Evolutionary conservation across 2,329 filamentous ascomycete genomes (phyloP).

Genomic region (Aspergillus novofumigatus): DNA sequence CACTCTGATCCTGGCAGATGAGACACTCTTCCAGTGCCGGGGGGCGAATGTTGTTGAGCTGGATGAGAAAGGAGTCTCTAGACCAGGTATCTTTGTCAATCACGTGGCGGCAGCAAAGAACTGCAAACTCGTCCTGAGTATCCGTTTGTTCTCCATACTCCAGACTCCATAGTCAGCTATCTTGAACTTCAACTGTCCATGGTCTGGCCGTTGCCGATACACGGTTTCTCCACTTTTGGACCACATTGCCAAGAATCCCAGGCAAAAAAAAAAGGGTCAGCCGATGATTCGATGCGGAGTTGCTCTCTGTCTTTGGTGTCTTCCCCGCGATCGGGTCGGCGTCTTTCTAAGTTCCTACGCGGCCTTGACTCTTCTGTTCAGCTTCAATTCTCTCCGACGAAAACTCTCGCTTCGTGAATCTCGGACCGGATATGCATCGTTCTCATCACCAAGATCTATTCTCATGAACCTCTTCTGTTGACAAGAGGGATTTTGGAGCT

Average conservation of each 20-base stretch:
- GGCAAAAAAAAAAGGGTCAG: background rate
- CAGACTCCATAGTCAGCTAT: no score
- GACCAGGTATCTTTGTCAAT: no score
- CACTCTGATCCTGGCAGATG: no score
- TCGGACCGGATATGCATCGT: background rate
- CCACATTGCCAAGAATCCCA: background rate
- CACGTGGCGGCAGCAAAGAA: no score
- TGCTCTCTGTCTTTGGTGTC: background rate
- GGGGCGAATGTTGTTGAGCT: no score
- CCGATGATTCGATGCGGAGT: slow-evolving; percentile 4
- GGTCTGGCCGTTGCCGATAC: no score
- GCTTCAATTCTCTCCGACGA: background rate
- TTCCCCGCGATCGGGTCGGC: slow-evolving; percentile 1
- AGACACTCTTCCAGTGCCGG: no score
- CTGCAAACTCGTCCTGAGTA: no score
- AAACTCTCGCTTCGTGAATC: background rate
- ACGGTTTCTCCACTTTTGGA: background rate
- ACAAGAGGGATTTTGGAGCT: background rate
- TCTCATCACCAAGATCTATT: background rate
- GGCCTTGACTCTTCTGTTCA: background rate
- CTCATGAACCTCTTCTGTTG: background rate
- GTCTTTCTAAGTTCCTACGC: background rate
- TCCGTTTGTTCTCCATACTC: no score
- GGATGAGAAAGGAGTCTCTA: no score
- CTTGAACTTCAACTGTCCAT: no score